Base-by-base conservation (phyloP, 345 rosid species). In the Turritis glabra region DNA sequence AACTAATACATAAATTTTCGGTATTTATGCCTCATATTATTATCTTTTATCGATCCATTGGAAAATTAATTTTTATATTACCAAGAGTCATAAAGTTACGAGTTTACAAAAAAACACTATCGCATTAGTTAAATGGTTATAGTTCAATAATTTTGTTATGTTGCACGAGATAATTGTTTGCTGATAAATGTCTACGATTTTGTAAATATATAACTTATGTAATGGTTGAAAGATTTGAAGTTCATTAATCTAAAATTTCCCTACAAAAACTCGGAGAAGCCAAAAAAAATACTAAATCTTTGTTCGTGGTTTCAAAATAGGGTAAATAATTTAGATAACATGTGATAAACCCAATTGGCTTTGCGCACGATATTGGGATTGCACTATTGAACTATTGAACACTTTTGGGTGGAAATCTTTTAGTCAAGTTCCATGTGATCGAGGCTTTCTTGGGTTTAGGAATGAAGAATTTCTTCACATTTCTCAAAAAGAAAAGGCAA, bases 391-490 rank as follows among this genome's bases (percentile, higher is more conserved):
- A 7, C 54, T 75, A 23, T 69, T 69, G 71, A 52, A 53, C 64
- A 69, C 32, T 32, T 69, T 63, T 57, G 66, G 29, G 62, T 55
- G 73, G 38, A 77, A 71, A 44, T 52, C 56, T 60, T 76, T 63
- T 64, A 57, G 80, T 71, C 76, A 77, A 77, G 76, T 70, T 77
- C 75, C 76, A 77, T 77, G 76, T 77, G 80, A 64, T 77, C 80
- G 80, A 77, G 72, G 80, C 76, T 56, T 68, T 77, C 76, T 77
- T 71, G 80, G 80, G 76, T 71, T 77, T 56, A 65, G 29, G 43
- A 71, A 63, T 10, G 61, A 5, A 77, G 67, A 71, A 77, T 70
- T 77, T 56, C 46, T 70, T 64, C 80, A 71, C 80, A 77, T 64
- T 35, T 64, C 76, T 70, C 76, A 46, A 77, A 44, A 71, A 41